Evolutionary conservation across 805 yeast genomes (phyloP).

Genomic region (Debaryomyces tyrocola): DNA sequence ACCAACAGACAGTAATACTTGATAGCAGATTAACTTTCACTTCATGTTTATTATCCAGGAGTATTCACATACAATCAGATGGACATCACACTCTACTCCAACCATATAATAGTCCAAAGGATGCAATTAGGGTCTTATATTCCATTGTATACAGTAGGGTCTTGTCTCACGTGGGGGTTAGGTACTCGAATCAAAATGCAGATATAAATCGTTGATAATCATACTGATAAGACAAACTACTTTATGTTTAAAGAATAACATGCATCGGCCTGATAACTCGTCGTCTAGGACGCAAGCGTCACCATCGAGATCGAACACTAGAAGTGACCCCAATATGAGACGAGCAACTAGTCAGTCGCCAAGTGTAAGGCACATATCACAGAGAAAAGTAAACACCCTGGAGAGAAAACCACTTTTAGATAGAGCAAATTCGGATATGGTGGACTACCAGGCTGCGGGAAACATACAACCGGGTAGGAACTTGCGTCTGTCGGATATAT

Average conservation of each 20-base stretch:
- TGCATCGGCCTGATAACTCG: neutral
- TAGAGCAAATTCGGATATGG: neutral
- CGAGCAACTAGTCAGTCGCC: slow-evolving; percentile 23
- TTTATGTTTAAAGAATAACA: neutral
- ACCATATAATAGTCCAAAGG: no score
- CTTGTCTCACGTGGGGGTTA: neutral
- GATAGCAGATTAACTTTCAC: no score
- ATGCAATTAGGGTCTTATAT: no score
- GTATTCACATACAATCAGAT: no score
- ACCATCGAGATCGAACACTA: neutral
- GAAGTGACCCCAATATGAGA: slow-evolving; percentile 2
- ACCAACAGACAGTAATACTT: no score
- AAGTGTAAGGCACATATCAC: slow-evolving; percentile 24
- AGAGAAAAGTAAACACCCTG: slow-evolving; percentile 17
- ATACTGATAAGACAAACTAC: no score
- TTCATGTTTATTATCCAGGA: no score
- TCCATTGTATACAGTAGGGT: neutral
- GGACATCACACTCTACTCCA: no score
- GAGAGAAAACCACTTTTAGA: slow-evolving; percentile 5
- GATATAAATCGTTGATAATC: no score
- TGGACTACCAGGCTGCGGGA: neutral
- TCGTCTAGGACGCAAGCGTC: neutral
- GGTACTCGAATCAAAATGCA: no score
- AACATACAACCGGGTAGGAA: neutral
- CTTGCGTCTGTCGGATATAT: neutral